Evolutionary conservation across 2,329 filamentous ascomycete species (phyloP), one percentile per base, ranked within the genome.

Genomic region (Coniochaeta sp.): DNA sequence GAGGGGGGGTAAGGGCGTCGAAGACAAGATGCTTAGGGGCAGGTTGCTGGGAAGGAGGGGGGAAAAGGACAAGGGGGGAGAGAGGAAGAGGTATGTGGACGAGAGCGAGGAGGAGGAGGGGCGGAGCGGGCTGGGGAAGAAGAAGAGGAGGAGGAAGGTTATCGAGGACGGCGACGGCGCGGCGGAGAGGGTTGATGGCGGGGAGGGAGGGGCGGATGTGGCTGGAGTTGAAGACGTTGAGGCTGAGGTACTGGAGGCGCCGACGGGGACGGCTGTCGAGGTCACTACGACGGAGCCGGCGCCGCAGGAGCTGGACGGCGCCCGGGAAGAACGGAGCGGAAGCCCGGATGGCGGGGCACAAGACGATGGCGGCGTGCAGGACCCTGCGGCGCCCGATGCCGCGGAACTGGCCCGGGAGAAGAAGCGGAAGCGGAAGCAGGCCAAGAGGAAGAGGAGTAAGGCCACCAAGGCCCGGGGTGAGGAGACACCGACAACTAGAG

Each of bases 61-160:
- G n/a, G 61, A 59, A 22, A 58, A 62, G 19, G 62, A 60, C 57
- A 62, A 58, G n/a, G 65, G 63, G 19, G 57, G 28, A 38, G 38
- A 4, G 16, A 58, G 38, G 57, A 59, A 52, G 55, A 55, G 57
- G 40, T 30, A 54, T 55, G 61, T 54, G 30, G 66, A 65, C 36
- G 70, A 69, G 62, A 69, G 68, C 59, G 71, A 74, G 19, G 71
- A 73, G 58, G 69, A 71, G 19, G 57, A 66, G 14, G 72, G 71
- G 4, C 60, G 69, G 60, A 70, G 68, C 54, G 65, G 62, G 32
- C 58, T 72, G 32, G 71, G 70, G 8, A 63, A 65, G 60, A 55
- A 34, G 16, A 67, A 66, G 58, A 58, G 28, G 58, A 62, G 50
- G 59, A 62, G 58, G 61, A 60, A 58, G n/a, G 19, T 22, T 30